phyloP scores from a whole-genome alignment of 2,329 filamentous ascomycete species.

The Pyrenochaeta sp. region DNA sequence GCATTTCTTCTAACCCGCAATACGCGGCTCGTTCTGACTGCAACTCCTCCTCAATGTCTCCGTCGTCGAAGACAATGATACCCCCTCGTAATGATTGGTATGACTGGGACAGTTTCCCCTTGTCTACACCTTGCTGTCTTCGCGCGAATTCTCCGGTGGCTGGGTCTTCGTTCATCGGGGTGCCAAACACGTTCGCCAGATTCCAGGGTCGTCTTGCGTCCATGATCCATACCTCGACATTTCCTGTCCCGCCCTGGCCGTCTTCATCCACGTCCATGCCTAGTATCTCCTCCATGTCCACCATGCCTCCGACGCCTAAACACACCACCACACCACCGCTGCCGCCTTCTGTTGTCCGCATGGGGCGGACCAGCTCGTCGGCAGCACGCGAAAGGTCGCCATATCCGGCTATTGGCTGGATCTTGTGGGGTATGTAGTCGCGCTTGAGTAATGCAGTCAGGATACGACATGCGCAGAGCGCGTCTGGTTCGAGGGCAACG shows the following conservation, averaged over 20 bases:
- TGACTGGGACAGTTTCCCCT: constrained; percentile 72
- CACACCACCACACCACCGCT: constrained; percentile 90
- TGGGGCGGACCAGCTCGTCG: constrained; percentile 78
- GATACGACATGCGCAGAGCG: constrained; percentile 93
- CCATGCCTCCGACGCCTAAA: constrained; percentile 88
- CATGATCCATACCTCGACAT: constrained; percentile 94
- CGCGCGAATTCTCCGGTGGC: constrained; percentile 57
- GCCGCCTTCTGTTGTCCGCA: constrained; percentile 85
- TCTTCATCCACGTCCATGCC: constrained; percentile 75
- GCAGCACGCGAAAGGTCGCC: constrained; percentile 83
- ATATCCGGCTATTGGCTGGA: constrained; percentile 93
- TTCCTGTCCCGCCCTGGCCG: constrained; percentile 69
- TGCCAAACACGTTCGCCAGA: constrained; percentile 88
- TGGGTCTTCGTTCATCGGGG: constrained; percentile 54
- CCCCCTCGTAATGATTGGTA: constrained; percentile 85
- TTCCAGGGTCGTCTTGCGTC: constrained; percentile 96
- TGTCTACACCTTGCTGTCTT: constrained; percentile 71
- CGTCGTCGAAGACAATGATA: constrained; percentile 93
- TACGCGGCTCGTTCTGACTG: constrained; percentile 79
- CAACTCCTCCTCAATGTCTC: constrained; percentile 88
- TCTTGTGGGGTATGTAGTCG: constrained; percentile 98
- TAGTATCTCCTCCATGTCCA: constrained; percentile 82
- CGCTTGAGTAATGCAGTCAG: constrained; percentile 92
- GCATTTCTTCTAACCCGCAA: constrained; percentile 87
- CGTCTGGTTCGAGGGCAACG: constrained; percentile 92